Conservation (phyloP, 768 basidiomycete species). For the Suillus cothurnatus region DNA sequence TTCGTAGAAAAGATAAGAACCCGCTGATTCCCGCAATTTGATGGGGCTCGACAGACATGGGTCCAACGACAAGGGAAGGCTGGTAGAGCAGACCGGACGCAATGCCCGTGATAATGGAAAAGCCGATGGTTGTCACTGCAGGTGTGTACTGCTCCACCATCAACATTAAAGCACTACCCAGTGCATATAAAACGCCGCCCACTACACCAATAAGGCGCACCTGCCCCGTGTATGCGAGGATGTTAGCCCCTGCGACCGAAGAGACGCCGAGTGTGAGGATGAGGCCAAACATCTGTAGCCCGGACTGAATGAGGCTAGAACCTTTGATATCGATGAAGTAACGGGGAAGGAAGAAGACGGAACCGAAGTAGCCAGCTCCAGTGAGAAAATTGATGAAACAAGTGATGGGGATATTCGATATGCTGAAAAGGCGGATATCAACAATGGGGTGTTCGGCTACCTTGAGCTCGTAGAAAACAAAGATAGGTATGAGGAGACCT, state of each 20-base stretch:
- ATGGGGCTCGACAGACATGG: constrained; percentile 36
- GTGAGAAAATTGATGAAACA: constrained; percentile 42
- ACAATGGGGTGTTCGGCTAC: constrained; percentile 36
- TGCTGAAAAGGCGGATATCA: constrained; percentile 34
- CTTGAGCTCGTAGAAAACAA: constrained; percentile 37
- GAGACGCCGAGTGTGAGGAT: constrained; percentile 36
- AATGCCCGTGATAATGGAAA: constrained; percentile 32
- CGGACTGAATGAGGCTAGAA: constrained; percentile 34
- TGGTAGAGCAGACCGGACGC: constrained; percentile 38
- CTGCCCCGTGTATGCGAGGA: constrained; percentile 33
- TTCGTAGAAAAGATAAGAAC: constrained; percentile 37
- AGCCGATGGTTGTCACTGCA: constrained; percentile 30
- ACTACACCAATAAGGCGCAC: constrained; percentile 33
- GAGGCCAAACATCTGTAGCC: constrained; percentile 38
- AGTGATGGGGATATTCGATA: constrained; percentile 37
- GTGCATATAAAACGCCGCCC: constrained; percentile 35
- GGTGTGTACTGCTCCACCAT: constrained; percentile 33
- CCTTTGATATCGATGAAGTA: constrained; percentile 41
- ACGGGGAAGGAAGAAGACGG: constrained; percentile 40
- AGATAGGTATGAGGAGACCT: constrained; percentile 34
- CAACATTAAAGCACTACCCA: constrained; percentile 36
- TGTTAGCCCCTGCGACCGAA: constrained; percentile 37
- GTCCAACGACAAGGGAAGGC: constrained; percentile 37
- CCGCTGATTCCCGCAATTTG: constrained; percentile 39
- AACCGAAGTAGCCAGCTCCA: constrained; percentile 39